phyloP scores from a whole-genome alignment of 2,329 filamentous ascomycete genomes.

The Talaromyces funiculosus region DNA sequence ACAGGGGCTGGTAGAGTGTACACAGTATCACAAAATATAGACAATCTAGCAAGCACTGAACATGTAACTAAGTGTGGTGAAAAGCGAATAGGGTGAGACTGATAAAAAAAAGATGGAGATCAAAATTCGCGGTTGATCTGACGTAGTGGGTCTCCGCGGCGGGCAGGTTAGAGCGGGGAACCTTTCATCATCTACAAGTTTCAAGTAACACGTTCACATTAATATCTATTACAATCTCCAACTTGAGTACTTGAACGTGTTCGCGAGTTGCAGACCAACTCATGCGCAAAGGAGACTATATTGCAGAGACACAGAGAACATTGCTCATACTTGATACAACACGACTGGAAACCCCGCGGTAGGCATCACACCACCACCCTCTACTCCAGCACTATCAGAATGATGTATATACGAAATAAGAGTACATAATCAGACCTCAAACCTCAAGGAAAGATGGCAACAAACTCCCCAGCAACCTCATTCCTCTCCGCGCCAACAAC shows the following conservation, averaged over 20 bases:
- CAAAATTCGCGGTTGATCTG: conserved; percentile 2
- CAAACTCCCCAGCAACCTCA: conserved; percentile 3
- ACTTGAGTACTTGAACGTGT: background rate
- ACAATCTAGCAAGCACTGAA: too few relatives aligned
- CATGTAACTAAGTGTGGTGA: background rate
- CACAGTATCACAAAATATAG: too few relatives aligned
- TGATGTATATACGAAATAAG: background rate
- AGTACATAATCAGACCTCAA: background rate
- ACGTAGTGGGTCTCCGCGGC: conserved; percentile 6
- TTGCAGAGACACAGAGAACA: background rate
- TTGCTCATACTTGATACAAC: background rate
- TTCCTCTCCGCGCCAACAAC: conserved; percentile 13
- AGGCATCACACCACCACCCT: background rate
- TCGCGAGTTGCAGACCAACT: too few relatives aligned
- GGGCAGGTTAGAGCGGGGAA: background rate
- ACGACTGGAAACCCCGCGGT: background rate
- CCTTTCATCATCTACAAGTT: background rate
- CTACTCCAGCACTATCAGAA: background rate
- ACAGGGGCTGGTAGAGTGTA: too few relatives aligned
- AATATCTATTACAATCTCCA: background rate
- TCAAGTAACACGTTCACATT: background rate
- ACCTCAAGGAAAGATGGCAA: background rate
- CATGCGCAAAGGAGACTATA: too few relatives aligned
- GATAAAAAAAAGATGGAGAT: background rate
- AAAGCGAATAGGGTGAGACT: background rate